These are phyloP conservation scores for Xylariaceae sp. DNA, from an alignment of 2,329 filamentous ascomycete species.

Conservation along the genomic window DNA sequence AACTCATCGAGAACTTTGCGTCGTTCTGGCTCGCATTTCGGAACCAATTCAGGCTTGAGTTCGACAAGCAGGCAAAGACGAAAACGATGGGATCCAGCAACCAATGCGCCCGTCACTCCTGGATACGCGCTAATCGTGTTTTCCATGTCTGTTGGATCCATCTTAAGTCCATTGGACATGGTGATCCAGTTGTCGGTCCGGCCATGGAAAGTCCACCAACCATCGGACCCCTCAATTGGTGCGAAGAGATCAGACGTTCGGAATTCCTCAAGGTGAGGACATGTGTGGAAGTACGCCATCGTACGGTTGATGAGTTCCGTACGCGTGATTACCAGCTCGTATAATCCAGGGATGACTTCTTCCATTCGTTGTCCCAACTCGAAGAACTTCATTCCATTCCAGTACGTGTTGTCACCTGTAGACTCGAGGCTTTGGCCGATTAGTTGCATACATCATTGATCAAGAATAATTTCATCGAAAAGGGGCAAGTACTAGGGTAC, in stretches of 20 bases:
- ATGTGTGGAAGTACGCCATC: constrained; percentile 25
- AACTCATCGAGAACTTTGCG: constrained; percentile 16
- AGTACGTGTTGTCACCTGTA: constrained; percentile 21
- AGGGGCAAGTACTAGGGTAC: background rate
- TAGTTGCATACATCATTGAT: background rate
- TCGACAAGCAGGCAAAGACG: constrained; percentile 29
- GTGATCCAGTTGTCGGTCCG: constrained; percentile 33
- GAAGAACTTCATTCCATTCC: constrained; percentile 27
- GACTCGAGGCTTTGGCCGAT: constrained; percentile 16
- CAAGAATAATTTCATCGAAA: background rate
- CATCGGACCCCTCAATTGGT: constrained; percentile 36
- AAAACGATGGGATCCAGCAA: constrained; percentile 26
- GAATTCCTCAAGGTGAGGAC: constrained; percentile 36
- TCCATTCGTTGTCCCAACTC: constrained; percentile 32
- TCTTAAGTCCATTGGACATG: constrained; percentile 39
- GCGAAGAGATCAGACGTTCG: constrained; percentile 40
- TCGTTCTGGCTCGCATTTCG: constrained; percentile 11
- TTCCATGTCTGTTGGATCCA: constrained; percentile 39
- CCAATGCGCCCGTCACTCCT: constrained; percentile 23
- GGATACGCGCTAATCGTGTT: constrained; percentile 33
- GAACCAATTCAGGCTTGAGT: constrained; percentile 13
- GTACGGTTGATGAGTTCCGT: constrained; percentile 23
- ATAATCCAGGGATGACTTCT: constrained; percentile 28
- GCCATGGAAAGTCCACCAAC: constrained; percentile 39
- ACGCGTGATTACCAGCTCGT: constrained; percentile 29